Evolutionary conservation across 208 protist species (phyloP).

Genomic region (Acanthamoeba healyi): DNA sequence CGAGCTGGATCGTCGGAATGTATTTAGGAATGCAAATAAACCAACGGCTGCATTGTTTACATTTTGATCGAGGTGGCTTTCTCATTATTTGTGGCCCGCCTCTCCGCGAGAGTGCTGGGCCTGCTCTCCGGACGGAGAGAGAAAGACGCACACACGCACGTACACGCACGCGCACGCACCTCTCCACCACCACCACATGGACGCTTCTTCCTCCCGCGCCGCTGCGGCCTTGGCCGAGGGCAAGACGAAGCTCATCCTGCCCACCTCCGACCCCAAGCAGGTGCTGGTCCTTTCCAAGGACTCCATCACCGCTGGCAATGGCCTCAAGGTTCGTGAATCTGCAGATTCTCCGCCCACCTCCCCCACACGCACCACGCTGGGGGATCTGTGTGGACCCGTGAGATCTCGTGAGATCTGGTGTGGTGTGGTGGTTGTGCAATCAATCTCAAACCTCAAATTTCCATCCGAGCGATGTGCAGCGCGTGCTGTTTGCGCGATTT

Average conservation of each 20-base stretch:
- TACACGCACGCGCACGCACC: too few relatives aligned
- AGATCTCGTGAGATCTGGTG: conserved; percentile 25
- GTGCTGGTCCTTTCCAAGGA: conserved; percentile 79
- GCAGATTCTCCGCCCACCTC: conserved; percentile 36
- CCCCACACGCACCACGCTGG: not conserved
- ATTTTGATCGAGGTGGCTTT: too few relatives aligned
- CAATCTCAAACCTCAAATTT: too few relatives aligned
- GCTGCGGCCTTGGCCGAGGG: conserved; percentile 53
- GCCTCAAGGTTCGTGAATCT: conserved; percentile 71
- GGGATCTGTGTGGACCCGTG: not conserved
- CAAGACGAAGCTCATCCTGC: conserved; percentile 80
- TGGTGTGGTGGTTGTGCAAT: not conserved
- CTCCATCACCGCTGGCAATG: conserved; percentile 82
- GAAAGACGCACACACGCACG: not conserved
- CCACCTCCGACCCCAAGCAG: conserved; percentile 73
- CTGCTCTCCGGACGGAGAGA: not conserved
- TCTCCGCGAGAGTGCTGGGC: too few relatives aligned
- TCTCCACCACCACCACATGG: not conserved
- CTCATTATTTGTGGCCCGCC: too few relatives aligned
- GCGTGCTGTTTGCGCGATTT: too few relatives aligned
- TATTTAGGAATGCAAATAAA: too few relatives aligned
- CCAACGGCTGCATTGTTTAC: too few relatives aligned
- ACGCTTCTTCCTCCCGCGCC: not conserved
- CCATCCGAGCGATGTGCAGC: too few relatives aligned
- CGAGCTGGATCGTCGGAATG: too few relatives aligned